Evolutionary conservation across 225 moss, liverwort and hornwort genomes (phyloP), one percentile per base, ranked within the genome.

Genomic region (Sphagnum tenellum): DNA sequence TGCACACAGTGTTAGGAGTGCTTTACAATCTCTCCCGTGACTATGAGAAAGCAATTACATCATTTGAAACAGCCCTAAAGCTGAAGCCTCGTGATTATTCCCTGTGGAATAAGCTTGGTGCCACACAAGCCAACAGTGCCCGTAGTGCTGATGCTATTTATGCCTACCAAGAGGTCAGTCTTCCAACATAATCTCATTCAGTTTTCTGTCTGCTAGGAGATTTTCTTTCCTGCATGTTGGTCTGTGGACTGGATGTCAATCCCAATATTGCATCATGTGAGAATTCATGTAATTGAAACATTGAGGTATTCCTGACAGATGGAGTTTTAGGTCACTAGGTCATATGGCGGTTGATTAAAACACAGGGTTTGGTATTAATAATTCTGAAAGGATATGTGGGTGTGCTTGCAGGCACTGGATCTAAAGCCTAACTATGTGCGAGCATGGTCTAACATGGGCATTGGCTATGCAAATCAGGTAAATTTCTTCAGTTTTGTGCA

Each of bases 381-480:
- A 29, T 29, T 29, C 29, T 29, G 52, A 6, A 52, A 52, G 52
- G 52, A 2, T 52, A 0, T 9, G 52, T 52, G 52, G 7, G 6
- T 52, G 52, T 5, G 52, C 52, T 52, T 77, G 72, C 86, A 95
- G 95, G 95, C 95, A 29, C 78, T 96, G 49, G 88, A 96, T 56
- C 73, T 96, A 61, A 96, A 96, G 66, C 92, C 95, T 7, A 96
- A 96, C 67, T 96, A 92, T 74, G 95, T 95, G 59, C 92, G 95
- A 45, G 95, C 95, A 46, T 95, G 95, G 95, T 92, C 95, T 61
- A 95, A 95, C 75, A 95, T 96, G 95, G 95, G 95, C 48, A 92
- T 96, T 56, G 92, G 92, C 51, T 96, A 88, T 76, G 92, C 95
- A 65, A 96, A 95, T 77, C 95, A 95, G 94, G 94, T 91, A 55